Percentiles rank a stretch among this genome's conserved stretches.
phyloP scores from a whole-genome alignment of 495 filamentous ascomycete genomes.

The Lasiosphaeris hirsuta region DNA sequence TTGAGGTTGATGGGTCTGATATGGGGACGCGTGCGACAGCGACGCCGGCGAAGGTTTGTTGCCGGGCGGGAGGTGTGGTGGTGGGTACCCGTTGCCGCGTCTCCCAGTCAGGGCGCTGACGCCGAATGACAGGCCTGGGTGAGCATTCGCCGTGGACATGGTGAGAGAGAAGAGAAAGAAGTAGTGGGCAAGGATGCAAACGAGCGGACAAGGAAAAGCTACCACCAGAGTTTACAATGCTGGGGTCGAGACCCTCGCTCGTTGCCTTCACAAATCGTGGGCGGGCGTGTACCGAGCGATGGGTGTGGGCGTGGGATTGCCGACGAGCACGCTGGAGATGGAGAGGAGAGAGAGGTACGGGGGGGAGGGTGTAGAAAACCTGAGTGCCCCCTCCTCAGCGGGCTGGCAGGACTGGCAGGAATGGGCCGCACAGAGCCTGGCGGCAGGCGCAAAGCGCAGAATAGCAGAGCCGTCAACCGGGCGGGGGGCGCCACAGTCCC shows the following conservation, averaged over 20 bases:
- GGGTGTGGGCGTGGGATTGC: constrained; percentile 27
- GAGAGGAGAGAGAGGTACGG: constrained; percentile 21
- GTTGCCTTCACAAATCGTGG: constrained; percentile 25
- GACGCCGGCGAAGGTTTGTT: constrained; percentile 44
- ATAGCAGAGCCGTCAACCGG: not conserved
- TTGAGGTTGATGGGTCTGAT: constrained; percentile 34
- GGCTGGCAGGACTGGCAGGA: not conserved
- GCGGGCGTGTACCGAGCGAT: constrained; percentile 33
- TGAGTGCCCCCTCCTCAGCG: not conserved
- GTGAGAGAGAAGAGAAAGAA: constrained; percentile 13
- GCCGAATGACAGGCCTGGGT: constrained; percentile 29
- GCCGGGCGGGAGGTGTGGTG: constrained; percentile 34
- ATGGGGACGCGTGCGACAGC: constrained; percentile 42
- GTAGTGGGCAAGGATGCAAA: constrained; percentile 3
- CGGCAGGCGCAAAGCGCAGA: no score
- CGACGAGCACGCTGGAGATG: constrained; percentile 20
- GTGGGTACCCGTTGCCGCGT: constrained; percentile 26
- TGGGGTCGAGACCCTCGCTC: constrained; percentile 25
- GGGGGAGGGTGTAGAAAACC: constrained; percentile 24
- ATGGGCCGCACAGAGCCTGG: no score
- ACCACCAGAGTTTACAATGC: constrained; percentile 14
- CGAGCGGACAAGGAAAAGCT: constrained; percentile 20
- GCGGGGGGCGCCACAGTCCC: not conserved
- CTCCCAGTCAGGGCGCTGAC: constrained; percentile 8
- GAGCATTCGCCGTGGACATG: constrained; percentile 31